phyloP scores from a whole-genome alignment of 306 rosid genomes.

The Adenanthera pavonina region DNA sequence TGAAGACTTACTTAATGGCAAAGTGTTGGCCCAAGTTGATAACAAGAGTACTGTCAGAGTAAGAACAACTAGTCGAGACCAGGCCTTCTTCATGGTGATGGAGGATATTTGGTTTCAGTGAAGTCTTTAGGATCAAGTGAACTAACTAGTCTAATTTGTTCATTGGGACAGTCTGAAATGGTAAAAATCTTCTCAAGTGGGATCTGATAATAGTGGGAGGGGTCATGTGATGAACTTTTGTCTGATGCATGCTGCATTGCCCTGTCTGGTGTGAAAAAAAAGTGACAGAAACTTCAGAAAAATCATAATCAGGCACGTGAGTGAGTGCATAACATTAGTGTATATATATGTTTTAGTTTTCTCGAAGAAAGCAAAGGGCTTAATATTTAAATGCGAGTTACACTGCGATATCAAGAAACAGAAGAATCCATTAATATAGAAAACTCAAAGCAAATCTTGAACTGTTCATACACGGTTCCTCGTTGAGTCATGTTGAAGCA shows the following conservation, averaged over 20 bases:
- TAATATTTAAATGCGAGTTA: constrained; percentile 28
- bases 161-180: constrained; percentile 1
- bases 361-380: constrained; percentile 41
- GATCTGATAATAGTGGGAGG: constrained; percentile 44
- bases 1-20: constrained; percentile 32
- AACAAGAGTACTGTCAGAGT: constrained; percentile 39
- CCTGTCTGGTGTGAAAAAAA: constrained; percentile 18
- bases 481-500: neutral
- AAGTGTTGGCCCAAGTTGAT: constrained; percentile 29
- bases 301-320: constrained; percentile 54
- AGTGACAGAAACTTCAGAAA: constrained; percentile 18
- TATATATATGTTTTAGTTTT: constrained; percentile 3
- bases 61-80: constrained; percentile 52
- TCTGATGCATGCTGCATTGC: neutral
- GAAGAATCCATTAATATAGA: constrained; percentile 41
- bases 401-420: constrained; percentile 6
- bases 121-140: constrained; percentile 12
- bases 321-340: neutral
- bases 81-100: constrained; percentile 45
- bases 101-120: constrained; percentile 33
- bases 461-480: constrained; percentile 25
- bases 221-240: constrained; percentile 54
- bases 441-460: constrained; percentile 17
- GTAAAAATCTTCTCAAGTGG: constrained; percentile 31
- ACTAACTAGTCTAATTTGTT: constrained; percentile 23